Conservation (phyloP, 345 rosid genomes). For the Citrus cavaleriei region DNA sequence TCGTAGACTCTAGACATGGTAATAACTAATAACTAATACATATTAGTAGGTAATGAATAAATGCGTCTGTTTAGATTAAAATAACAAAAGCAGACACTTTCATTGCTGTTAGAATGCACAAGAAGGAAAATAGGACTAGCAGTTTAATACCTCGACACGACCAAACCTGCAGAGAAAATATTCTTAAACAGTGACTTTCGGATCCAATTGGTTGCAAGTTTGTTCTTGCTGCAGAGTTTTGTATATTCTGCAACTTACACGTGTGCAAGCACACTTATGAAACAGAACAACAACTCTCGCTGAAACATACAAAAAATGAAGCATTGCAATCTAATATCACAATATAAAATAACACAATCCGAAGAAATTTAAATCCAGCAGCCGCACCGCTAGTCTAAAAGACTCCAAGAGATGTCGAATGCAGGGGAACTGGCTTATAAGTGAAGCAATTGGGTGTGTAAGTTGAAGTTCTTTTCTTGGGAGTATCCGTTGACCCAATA, state of each 20-base stretch:
- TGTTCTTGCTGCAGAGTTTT: not conserved
- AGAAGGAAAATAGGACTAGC: not conserved
- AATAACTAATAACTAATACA: too few species aligned
- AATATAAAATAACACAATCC: not conserved
- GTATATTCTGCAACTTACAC: too few species aligned
- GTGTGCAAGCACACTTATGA: not conserved
- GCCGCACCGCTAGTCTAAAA: conserved; percentile 21
- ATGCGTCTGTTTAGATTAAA: not conserved
- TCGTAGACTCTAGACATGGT: too few species aligned
- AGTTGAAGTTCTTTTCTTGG: conserved; percentile 43
- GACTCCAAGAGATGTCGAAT: conserved; percentile 61
- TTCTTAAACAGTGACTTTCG: not conserved
- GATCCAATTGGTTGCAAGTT: not conserved
- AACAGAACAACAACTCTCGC: not conserved
- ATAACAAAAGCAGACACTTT: not conserved
- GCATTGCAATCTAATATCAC: not conserved
- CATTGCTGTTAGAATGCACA: not conserved
- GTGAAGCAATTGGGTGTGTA: conserved; percentile 61
- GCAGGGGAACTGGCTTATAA: conserved; percentile 53
- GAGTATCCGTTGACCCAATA: conserved; percentile 38
- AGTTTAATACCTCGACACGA: not conserved
- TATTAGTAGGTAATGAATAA: not conserved
- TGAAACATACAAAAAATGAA: not conserved
- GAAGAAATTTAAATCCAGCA: not conserved
- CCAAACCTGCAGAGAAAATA: not conserved